Conservation (phyloP, 2,329 filamentous ascomycete genomes). For the Ophiocordyceps camponoti-leonardi region DNA sequence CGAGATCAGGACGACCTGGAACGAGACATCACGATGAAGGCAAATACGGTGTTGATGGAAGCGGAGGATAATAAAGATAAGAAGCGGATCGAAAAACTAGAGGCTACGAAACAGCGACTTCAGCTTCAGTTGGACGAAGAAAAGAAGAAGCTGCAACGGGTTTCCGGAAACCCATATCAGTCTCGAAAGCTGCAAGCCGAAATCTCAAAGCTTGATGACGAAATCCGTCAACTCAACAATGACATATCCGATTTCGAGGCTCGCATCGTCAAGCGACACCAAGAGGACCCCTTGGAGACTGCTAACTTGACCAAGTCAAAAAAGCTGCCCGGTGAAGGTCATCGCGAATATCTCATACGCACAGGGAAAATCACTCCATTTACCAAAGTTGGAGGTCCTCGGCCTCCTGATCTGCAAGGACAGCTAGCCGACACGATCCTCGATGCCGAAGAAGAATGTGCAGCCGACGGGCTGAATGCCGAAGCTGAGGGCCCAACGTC, state of each 20-base stretch:
- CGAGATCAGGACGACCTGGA: constrained; percentile 83
- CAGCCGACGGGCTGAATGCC: constrained; percentile 21
- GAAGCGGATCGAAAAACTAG: constrained; percentile 42
- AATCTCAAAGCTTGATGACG: constrained; percentile 45
- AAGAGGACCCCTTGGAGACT: constrained; percentile 27
- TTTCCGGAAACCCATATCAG: constrained; percentile 26
- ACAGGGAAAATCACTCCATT: constrained; percentile 98
- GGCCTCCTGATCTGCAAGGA: constrained; percentile 43
- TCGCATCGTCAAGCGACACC: constrained; percentile 61
- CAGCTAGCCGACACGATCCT: constrained; percentile 62
- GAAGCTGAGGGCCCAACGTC: constrained; percentile 35
- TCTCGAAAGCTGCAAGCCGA: constrained; percentile 45
- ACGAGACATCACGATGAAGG: constrained; percentile 58
- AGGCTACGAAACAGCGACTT: constrained; percentile 38
- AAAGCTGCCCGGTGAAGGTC: constrained; percentile 61
- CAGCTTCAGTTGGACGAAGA: constrained; percentile 44
- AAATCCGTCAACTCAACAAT: constrained; percentile 45
- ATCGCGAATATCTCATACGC: constrained; percentile 78
- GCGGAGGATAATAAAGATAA: constrained; percentile 46
- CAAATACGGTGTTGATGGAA: constrained; percentile 40
- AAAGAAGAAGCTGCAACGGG: constrained; percentile 26
- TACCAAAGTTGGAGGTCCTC: constrained; percentile 54
- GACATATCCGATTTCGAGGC: constrained; percentile 68
- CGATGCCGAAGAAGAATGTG: constrained; percentile 61
- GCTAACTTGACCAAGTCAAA: constrained; percentile 30